Percentiles rank a stretch among this genome's conserved stretches.
These are phyloP conservation scores for Eucalyptus camaldulensis DNA, from an alignment of 345 rosid genomes.

Conservation along the genomic window DNA sequence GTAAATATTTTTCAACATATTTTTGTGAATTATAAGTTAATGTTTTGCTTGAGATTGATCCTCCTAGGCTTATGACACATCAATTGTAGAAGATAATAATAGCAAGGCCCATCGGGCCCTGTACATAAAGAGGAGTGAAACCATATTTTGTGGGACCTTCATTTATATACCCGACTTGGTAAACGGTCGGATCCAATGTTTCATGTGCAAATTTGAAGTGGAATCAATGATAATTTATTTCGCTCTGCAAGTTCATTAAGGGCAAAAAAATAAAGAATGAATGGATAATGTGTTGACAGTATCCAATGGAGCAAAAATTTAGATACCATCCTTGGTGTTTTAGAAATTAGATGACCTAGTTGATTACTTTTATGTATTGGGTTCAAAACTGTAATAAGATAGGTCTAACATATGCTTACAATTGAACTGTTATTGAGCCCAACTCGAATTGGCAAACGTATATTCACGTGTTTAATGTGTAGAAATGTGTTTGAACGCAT, in stretches of 20 bases:
- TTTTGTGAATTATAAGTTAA: background rate
- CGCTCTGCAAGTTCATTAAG: background rate
- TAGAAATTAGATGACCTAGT: background rate
- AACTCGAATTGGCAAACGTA: background rate
- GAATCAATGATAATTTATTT: background rate
- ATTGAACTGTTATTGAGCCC: background rate
- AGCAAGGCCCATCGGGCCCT: background rate
- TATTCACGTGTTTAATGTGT: background rate
- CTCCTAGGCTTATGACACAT: background rate
- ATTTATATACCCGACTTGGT: background rate
- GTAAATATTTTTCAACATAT: background rate
- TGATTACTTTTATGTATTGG: background rate
- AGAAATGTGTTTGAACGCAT: background rate
- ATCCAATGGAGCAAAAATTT: background rate
- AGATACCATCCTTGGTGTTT: background rate
- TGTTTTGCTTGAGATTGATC: background rate
- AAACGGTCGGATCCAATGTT: background rate
- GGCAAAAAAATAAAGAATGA: background rate
- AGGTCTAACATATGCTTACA: background rate
- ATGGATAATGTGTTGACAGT: background rate
- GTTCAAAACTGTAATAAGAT: background rate
- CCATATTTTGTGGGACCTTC: background rate
- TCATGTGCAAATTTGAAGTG: background rate
- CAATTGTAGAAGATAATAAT: background rate
- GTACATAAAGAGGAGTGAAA: background rate